These are phyloP conservation scores for Sporothrix globosa DNA, from an alignment of 2,329 filamentous ascomycete genomes.

Conservation along the genomic window DNA sequence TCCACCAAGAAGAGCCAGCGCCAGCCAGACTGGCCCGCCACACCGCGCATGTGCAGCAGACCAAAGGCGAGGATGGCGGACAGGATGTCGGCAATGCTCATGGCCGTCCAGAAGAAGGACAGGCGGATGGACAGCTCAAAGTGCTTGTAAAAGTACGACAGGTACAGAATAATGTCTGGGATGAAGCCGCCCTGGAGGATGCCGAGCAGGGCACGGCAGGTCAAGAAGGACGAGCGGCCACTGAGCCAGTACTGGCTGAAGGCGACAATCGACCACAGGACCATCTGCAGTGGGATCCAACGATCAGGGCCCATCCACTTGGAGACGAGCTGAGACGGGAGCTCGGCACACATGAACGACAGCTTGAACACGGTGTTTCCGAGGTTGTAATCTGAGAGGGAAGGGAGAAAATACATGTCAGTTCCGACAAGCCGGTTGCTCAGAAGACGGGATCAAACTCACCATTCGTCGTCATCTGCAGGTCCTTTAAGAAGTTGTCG, in stretches of 20 bases:
- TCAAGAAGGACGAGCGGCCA: constrained; percentile 47
- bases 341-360: constrained; percentile 57
- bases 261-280: constrained; percentile 59
- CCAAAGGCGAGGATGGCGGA: constrained; percentile 47
- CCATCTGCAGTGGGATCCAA: constrained; percentile 64
- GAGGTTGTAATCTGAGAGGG: constrained; percentile 49
- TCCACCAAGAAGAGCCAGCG: constrained; percentile 62
- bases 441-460: constrained; percentile 17
- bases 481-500: constrained; percentile 52
- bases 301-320: constrained; percentile 62
- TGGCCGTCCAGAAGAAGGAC: constrained; percentile 49
- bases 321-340: constrained; percentile 63
- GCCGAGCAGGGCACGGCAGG: constrained; percentile 47
- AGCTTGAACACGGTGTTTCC: constrained; percentile 56
- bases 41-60: constrained; percentile 48
- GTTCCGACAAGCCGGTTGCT: not conserved
- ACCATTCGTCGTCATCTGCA: constrained; percentile 52
- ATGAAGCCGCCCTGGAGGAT: constrained; percentile 54
- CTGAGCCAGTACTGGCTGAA: constrained; percentile 51
- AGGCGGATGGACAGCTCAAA: constrained; percentile 48
- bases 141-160: constrained; percentile 52
- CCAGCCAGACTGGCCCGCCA: constrained; percentile 46
- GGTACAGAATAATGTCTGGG: constrained; percentile 49
- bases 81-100: constrained; percentile 48
- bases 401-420: not conserved